These are phyloP conservation scores for Colletotrichum australisinense DNA, from an alignment of 2,329 filamentous ascomycete genomes.

Conservation along the genomic window DNA sequence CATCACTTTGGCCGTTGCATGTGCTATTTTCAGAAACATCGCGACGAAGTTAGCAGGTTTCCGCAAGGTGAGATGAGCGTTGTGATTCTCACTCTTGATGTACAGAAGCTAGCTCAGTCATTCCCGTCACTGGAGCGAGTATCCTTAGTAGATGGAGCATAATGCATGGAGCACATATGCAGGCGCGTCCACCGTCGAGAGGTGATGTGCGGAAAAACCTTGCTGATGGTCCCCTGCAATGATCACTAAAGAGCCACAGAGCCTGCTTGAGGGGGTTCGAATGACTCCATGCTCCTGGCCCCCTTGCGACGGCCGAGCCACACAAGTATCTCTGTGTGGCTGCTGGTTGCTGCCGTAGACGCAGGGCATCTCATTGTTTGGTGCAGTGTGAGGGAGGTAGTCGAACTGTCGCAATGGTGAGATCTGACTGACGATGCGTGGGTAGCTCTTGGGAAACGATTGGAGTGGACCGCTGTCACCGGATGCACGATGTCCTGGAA, in stretches of 20 bases:
- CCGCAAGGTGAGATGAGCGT: background rate
- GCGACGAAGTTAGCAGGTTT: background rate
- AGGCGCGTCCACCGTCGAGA: background rate
- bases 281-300: background rate
- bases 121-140: background rate
- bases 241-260: slow-evolving; percentile 7
- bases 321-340: background rate
- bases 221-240: background rate
- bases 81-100: too few relatives aligned
- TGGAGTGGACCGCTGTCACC: background rate
- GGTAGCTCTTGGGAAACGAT: background rate
- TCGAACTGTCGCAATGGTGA: background rate
- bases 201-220: slow-evolving; percentile 6
- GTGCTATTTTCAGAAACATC: slow-evolving; percentile 6
- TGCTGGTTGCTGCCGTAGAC: background rate
- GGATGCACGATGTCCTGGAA: slow-evolving; percentile 3
- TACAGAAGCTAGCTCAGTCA: background rate
- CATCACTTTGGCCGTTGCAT: background rate
- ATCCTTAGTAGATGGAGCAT: background rate
- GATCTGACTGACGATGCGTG: slow-evolving; percentile 3
- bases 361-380: background rate
- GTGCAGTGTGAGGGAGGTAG: background rate
- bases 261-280: background rate
- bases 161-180: background rate
- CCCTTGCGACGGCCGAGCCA: background rate